Conservation (phyloP, 2,329 filamentous ascomycete species). For the Microsporum canis region DNA sequence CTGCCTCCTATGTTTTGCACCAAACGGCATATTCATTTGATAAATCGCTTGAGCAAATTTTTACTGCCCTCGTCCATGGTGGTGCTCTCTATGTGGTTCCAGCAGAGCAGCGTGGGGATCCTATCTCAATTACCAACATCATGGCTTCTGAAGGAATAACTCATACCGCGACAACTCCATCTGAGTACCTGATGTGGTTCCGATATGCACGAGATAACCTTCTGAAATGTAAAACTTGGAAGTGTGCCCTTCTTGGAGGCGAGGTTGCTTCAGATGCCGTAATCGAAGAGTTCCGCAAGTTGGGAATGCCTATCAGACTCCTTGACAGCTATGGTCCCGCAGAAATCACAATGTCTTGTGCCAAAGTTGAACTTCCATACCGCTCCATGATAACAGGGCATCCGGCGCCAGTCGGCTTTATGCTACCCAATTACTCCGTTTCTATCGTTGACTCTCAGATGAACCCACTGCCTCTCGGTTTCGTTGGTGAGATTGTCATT, state of each 20-base stretch:
- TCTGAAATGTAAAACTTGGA: constrained; percentile 12
- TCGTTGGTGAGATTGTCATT: constrained; percentile 36
- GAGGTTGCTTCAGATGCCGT: constrained; percentile 13
- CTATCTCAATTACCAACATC: constrained; percentile 13
- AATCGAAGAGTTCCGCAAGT: constrained; percentile 7
- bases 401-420: constrained; percentile 14
- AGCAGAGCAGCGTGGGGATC: constrained; percentile 14
- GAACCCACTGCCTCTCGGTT: constrained; percentile 29
- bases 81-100: constrained; percentile 15
- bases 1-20: constrained; percentile 10
- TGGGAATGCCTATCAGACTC: constrained; percentile 12
- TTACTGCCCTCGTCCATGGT: constrained; percentile 13
- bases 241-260: constrained; percentile 15
- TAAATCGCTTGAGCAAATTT: constrained; percentile 15
- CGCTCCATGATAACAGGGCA: constrained; percentile 9
- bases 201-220: constrained; percentile 14
- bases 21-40: constrained; percentile 16
- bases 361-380: constrained; percentile 13
- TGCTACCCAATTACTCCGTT: constrained; percentile 27
- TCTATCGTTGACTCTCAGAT: constrained; percentile 33
- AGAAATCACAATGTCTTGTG: constrained; percentile 16
- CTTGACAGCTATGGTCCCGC: constrained; percentile 18
- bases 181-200: constrained; percentile 16
- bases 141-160: constrained; percentile 15
- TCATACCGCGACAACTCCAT: constrained; percentile 17